phyloP scores from a whole-genome alignment of 2,329 filamentous ascomycete genomes.

The Alternaria metachromatica region DNA sequence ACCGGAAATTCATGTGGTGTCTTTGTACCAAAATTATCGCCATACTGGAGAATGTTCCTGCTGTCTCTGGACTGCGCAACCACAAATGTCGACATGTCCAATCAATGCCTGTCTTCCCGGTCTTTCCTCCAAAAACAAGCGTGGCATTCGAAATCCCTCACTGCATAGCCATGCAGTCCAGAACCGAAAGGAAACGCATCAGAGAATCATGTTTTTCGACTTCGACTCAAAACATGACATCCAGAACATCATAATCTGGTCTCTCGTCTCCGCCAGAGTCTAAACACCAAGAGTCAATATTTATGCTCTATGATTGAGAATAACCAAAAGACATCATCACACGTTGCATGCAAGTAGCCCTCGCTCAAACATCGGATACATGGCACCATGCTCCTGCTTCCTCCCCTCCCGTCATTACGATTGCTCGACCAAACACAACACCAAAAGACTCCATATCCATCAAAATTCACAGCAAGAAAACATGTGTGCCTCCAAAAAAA shows the following conservation, averaged over 20 bases:
- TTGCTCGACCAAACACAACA: not conserved
- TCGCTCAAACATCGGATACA: too few species aligned
- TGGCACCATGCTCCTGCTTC: not conserved
- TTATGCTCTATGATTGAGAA: not conserved
- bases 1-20: too few species aligned
- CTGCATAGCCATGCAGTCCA: not conserved
- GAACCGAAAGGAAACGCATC: not conserved
- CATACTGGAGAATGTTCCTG: too few species aligned
- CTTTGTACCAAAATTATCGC: too few species aligned
- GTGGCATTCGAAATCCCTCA: not conserved
- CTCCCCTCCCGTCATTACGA: rapidly evolving
- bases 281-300: not conserved
- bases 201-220: not conserved
- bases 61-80: not conserved
- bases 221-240: not conserved
- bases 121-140: not conserved
- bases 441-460: not conserved
- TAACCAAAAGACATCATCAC: rapidly evolving
- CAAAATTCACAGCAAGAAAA: too few species aligned
- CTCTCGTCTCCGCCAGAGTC: not conserved
- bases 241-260: not conserved
- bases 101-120: not conserved
- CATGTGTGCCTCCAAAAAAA: not conserved
- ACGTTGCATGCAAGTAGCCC: not conserved
- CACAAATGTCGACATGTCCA: rapidly evolving